phyloP scores from a whole-genome alignment of 148 eudicot species.

The Camellia sinensis region DNA sequence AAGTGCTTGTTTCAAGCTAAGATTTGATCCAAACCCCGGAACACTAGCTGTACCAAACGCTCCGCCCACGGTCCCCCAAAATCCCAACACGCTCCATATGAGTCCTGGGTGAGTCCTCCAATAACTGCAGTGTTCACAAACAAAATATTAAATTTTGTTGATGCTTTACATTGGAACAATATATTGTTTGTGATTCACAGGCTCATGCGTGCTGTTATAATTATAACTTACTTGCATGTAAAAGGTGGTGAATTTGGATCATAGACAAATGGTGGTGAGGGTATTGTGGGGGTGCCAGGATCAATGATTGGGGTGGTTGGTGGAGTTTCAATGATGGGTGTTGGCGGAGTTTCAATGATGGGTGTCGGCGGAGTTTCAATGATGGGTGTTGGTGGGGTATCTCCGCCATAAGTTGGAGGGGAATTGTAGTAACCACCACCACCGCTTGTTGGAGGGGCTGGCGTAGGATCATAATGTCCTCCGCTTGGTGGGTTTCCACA shows the following conservation, averaged over 20 bases:
- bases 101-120: slow-evolving; percentile 76
- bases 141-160: background rate
- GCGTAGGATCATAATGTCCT: slow-evolving; percentile 33
- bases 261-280: slow-evolving; percentile 49
- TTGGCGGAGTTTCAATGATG: slow-evolving; percentile 22
- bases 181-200: background rate
- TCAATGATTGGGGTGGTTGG: slow-evolving; percentile 16
- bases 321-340: slow-evolving; percentile 12
- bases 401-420: slow-evolving; percentile 27
- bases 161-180: background rate
- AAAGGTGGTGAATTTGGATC: slow-evolving; percentile 74
- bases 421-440: slow-evolving; percentile 20
- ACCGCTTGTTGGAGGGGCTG: slow-evolving; percentile 34
- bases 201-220: background rate
- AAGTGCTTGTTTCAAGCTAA: slow-evolving; percentile 60
- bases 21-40: slow-evolving; percentile 49
- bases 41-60: slow-evolving; percentile 44
- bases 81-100: slow-evolving; percentile 69
- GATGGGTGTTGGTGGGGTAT: slow-evolving; percentile 22
- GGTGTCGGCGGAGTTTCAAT: slow-evolving; percentile 12
- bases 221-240: slow-evolving; percentile 74
- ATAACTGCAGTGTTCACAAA: slow-evolving; percentile 41
- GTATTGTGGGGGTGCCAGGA: slow-evolving; percentile 38
- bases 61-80: slow-evolving; percentile 68
- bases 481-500: slow-evolving; percentile 39